phyloP scores from a whole-genome alignment of 2,329 filamentous ascomycete genomes.

The Pestalotiopsis sp. region DNA sequence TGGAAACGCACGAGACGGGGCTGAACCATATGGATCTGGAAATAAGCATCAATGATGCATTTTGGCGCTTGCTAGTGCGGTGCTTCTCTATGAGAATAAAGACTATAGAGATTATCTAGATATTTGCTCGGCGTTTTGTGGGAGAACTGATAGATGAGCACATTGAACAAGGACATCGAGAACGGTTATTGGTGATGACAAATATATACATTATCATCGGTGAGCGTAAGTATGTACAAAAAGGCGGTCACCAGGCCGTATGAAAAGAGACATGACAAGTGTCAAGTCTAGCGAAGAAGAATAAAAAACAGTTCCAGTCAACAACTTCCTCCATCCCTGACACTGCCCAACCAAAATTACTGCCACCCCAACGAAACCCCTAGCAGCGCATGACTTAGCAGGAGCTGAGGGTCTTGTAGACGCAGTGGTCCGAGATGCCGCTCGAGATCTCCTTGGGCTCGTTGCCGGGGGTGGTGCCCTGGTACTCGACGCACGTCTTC shows the following conservation, averaged over 20 bases:
- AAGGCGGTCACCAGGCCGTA: slow-evolving; percentile 2
- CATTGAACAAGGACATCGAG: too few species aligned
- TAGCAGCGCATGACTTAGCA: background rate
- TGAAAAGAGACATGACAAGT: background rate
- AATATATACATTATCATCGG: slow-evolving; percentile 6
- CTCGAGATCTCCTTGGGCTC: slow-evolving; percentile 23
- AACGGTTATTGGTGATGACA: background rate
- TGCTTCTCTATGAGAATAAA: background rate
- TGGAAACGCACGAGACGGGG: too few species aligned
- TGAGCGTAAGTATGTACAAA: background rate
- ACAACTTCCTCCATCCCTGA: background rate
- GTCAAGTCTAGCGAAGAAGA: background rate
- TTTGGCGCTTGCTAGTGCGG: background rate
- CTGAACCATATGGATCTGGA: background rate
- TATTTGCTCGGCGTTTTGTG: background rate
- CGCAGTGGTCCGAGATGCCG: slow-evolving; percentile 21
- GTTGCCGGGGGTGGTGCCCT: slow-evolving; percentile 24
- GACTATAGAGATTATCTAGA: background rate
- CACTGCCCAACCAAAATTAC: background rate
- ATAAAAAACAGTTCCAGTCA: background rate
- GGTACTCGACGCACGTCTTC: slow-evolving; percentile 23
- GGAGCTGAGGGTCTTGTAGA: slow-evolving; percentile 15
- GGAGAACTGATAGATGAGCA: background rate
- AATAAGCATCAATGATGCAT: background rate
- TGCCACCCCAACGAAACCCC: background rate